Base-by-base conservation (phyloP, 2,329 filamentous ascomycete species). In the Aureobasidium sp. region DNA sequence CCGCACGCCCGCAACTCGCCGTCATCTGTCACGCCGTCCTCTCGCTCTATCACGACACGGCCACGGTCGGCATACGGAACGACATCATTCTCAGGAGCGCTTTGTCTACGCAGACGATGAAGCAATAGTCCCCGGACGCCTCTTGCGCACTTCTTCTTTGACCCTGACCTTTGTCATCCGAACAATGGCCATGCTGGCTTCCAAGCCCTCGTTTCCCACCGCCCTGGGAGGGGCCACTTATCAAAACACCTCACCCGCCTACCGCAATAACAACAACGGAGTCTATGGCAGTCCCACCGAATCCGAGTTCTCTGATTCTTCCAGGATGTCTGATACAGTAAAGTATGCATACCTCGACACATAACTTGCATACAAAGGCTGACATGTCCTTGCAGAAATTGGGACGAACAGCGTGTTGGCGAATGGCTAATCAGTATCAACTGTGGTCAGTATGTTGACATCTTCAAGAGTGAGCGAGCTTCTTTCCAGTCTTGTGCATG, bases 361-460 rank as follows among this genome's bases (percentile, higher is more conserved):
- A n/a, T 44, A 24, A n/a, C 20, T 17, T 29, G 37, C 6, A 8
- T 1, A n/a, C 7, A 43, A 20, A 26, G 8, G 37, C 51, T 62
- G 60, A 62, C 41, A 15, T 39, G 37, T 6, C 6, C 12, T 8
- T 69, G n/a, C 68, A 84, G 81, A 68, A 80, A 76, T 26, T 97
- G 93, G 93, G 88, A 93, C 71, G 94, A 97, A 77, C 88, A 92
- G 67, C 87, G 87, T 67, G 94, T 99, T 34, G 89, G 89, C 71
- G 90, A 96, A 57, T 99, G 96, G 83, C 81, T 99, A 66, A 84
- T 87, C 70, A 92, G 86, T 69, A 92, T 99, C 72, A 93, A 95
- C 72, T 97, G 92, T 72, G 87, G 88, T 68, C 92, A 97, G 72
- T 97, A 99, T 76, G 92, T 96, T 73, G 87, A 89, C 71, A 76